Conservation (phyloP, 345 rosid species). For the Eucalyptus lansdowneana region DNA sequence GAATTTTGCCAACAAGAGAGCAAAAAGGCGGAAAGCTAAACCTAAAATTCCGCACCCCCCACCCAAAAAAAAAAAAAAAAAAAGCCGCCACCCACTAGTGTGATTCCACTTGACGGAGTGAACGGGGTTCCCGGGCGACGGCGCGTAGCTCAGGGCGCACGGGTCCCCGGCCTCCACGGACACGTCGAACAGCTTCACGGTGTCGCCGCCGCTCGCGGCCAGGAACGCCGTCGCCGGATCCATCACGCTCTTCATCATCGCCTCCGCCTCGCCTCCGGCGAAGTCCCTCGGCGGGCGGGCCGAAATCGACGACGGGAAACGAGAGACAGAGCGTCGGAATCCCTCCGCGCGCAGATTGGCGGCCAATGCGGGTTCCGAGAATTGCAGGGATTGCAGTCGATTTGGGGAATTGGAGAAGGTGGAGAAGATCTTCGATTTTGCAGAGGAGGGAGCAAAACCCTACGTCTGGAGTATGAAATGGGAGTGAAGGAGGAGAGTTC, state of each 20-base stretch:
- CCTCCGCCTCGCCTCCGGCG: neutral
- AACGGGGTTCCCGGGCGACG: slow-evolving; percentile 57
- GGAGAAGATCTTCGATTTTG: neutral
- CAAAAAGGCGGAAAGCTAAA: neutral
- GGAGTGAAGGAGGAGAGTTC: neutral
- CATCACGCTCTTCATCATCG: slow-evolving; percentile 31
- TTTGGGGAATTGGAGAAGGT: neutral
- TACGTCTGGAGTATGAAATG: neutral
- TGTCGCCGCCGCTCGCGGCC: slow-evolving; percentile 82
- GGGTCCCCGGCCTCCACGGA: slow-evolving; percentile 70
- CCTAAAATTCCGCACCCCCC: neutral
- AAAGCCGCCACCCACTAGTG: slow-evolving; percentile 44
- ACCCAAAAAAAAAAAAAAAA: too few relatives aligned
- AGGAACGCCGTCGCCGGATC: slow-evolving; percentile 61
- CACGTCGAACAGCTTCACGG: slow-evolving; percentile 81
- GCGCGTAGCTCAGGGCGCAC: slow-evolving; percentile 62
- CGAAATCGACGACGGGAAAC: neutral
- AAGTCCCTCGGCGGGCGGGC: neutral
- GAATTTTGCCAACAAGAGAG: neutral
- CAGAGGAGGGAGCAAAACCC: neutral
- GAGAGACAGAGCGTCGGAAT: neutral
- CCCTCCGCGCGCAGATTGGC: neutral
- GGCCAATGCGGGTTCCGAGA: neutral
- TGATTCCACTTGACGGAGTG: slow-evolving; percentile 96
- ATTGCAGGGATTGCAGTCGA: neutral